Conservation (phyloP, 768 basidiomycete species). For the Suillus cothurnatus region DNA sequence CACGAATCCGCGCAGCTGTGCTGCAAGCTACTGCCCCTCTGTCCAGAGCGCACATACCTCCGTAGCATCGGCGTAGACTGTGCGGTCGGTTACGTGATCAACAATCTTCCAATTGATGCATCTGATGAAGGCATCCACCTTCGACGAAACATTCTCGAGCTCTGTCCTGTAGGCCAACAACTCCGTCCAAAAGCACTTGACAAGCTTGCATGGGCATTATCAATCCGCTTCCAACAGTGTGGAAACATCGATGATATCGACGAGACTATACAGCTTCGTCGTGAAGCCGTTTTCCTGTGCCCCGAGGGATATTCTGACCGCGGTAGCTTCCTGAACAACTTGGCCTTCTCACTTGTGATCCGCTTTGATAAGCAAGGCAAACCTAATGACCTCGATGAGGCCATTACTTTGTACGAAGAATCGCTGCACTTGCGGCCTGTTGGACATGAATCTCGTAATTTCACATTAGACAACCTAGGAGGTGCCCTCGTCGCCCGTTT, state of each 20-base stretch:
- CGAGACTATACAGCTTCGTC: slow-evolving; percentile 4
- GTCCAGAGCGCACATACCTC: neutral
- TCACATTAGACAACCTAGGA: slow-evolving; percentile 19
- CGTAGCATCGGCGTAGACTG: neutral
- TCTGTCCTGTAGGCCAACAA: neutral
- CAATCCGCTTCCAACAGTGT: no score
- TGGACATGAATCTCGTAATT: neutral
- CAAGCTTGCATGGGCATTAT: no score
- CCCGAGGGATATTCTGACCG: slow-evolving; percentile 13
- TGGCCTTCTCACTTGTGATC: slow-evolving; percentile 12
- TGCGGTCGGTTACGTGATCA: neutral
- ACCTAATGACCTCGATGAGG: neutral
- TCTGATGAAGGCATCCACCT: slow-evolving; percentile 1
- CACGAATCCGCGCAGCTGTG: slow-evolving; percentile 12
- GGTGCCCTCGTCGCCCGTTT: slow-evolving; percentile 22
- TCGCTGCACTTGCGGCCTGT: neutral
- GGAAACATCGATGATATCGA: slow-evolving; percentile 13
- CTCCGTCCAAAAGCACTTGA: neutral
- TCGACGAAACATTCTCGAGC: neutral
- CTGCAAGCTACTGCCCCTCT: neutral
- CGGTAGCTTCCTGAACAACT: slow-evolving; percentile 4
- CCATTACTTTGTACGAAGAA: neutral
- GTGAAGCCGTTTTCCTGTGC: slow-evolving; percentile 12
- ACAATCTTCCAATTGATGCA: neutral
- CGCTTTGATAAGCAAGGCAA: slow-evolving; percentile 16